Base-by-base conservation (phyloP, 257 asterid genomes). In the Petunia axillaris region DNA sequence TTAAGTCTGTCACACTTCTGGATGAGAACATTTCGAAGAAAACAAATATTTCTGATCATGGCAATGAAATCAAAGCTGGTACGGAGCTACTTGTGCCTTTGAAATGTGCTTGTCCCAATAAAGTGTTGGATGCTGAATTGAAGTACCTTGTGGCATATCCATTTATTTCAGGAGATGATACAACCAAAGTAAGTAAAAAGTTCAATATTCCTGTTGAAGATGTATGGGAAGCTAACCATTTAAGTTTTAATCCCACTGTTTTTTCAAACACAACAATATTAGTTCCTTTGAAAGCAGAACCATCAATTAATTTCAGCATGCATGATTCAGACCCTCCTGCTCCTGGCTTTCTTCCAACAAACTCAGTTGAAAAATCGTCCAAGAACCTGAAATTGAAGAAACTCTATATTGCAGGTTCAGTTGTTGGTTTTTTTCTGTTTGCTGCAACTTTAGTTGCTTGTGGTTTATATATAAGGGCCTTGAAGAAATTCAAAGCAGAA, bases 41-140 rank as follows among this genome's bases (percentile, higher is more conserved):
- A 38, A 40, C 68, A 4, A 50, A 55, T 36, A 25, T 71, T 14
- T 71, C 43, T 71, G 3, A 57, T 8, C 37, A 2, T 14, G 38
- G 38, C 14, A 1, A 3, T 5, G 68, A 38, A 1, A 79, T 89
- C 39, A 65, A 10, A 38, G 82, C 78, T 8, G 93, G 93, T 43
- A 75, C 88, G 6, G 2, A 57, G 14, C 46, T 91, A 65, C 76
- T 36, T 1, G 88, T 90, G 35, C 97, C 97, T 4, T 46, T 90
- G 74, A 93, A 86, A 82, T 93, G 97, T 25, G 92, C 98, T 39
- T 93, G 97, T 73, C 95, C 93, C 59, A 89, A 84, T 79, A 76
- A 84, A 2, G 9, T 13, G 0, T 75, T 50, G 6, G 46, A 43
- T 1, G 46, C 36, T 3, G 89, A 76, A 25, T 82, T 86, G 58